Base-by-base conservation (phyloP, 2,329 filamentous ascomycete species). In the Shiraia bambusicola region DNA sequence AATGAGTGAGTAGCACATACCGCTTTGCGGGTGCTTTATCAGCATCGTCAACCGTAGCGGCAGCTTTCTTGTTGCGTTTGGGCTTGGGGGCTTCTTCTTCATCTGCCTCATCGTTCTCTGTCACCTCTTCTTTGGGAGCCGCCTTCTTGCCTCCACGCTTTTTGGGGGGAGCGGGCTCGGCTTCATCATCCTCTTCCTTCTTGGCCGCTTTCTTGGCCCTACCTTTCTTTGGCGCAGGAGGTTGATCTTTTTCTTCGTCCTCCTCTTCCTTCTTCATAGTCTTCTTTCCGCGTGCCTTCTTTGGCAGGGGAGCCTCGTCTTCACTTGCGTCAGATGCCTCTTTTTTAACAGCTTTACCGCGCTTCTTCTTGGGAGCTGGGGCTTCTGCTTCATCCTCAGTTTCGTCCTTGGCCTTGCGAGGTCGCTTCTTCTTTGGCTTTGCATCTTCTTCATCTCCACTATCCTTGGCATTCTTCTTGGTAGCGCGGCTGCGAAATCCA, bases 401-500 rank as follows among this genome's bases (percentile, higher is more conserved):
- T 27, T 63, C 67, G 24, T 63, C 59, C 38, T 54, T 43, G n/a
- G 35, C 44, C 42, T 58, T 58, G 32, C 66, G 66, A 9, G 56
- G 56, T 36, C 66, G 66, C 58, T 73, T 74, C 61, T 71, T 72
- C 60, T 73, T 74, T 13, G 69, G 56, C 28, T 65, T 61, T 15
- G 45, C 52, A 4, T 47, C 52, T 37, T 59, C 59, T 17, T 55
- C 53, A 13, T 53, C 55, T 6, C 58, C 55, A 22, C 41, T 34
- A 9, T 31, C 44, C n/a, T 61, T 62, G 13, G 28, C 58, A 38
- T 60, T 63, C 51, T 67, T 65, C 44, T 63, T 64, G 29, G 49
- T 38, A 17, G 29, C 51, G 56, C 67, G 32, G 60, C 32, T 45
- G 61, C 51, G 51, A 41, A 86, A 87, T 16, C 86, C 84, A 45